These are phyloP conservation scores for Lichina pygmaea DNA, from an alignment of 495 filamentous ascomycete species.

Conservation along the genomic window DNA sequence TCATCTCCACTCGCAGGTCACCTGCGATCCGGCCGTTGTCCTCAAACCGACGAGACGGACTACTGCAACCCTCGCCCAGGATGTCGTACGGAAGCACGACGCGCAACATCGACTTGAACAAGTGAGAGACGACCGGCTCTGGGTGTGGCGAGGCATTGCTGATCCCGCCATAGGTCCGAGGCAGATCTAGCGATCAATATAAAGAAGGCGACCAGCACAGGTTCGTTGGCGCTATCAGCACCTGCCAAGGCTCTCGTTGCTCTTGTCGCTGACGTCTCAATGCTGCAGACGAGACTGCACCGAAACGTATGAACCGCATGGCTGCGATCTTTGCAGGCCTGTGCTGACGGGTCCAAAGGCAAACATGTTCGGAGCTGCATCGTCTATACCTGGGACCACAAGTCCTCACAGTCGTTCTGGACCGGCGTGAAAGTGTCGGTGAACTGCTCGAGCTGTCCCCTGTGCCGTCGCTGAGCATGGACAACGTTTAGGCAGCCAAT, in stretches of 20 bases:
- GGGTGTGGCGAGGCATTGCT: slow-evolving; percentile 5
- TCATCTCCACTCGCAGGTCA: no score
- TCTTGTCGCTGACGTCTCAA: slow-evolving; percentile 3
- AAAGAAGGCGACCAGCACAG: slow-evolving; percentile 79
- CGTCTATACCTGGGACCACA: slow-evolving; percentile 99
- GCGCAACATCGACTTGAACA: slow-evolving; percentile 30
- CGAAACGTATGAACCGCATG: slow-evolving; percentile 41
- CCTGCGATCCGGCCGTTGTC: no score
- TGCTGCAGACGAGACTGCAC: slow-evolving; percentile 60
- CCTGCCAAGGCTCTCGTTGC: slow-evolving; percentile 3
- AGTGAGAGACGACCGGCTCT: slow-evolving; percentile 13
- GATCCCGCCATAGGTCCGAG: slow-evolving; percentile 37
- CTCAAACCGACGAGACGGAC: no score
- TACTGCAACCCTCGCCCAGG: no score
- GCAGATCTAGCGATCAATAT: slow-evolving; percentile 86
- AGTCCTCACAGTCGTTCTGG: slow-evolving; percentile 91
- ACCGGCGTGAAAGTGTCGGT: slow-evolving; percentile 90
- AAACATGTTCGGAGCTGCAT: slow-evolving; percentile 98
- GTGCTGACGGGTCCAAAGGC: slow-evolving; percentile 17
- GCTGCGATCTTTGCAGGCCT: not conserved
- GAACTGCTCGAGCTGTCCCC: not conserved
- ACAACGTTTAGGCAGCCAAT: slow-evolving; percentile 49
- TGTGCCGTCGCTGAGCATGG: not conserved
- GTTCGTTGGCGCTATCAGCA: slow-evolving; percentile 10
- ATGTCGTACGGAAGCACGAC: slow-evolving; percentile 8